These are phyloP conservation scores for Trypethelium eluteriae DNA, from an alignment of 495 filamentous ascomycete species.

Conservation along the genomic window DNA sequence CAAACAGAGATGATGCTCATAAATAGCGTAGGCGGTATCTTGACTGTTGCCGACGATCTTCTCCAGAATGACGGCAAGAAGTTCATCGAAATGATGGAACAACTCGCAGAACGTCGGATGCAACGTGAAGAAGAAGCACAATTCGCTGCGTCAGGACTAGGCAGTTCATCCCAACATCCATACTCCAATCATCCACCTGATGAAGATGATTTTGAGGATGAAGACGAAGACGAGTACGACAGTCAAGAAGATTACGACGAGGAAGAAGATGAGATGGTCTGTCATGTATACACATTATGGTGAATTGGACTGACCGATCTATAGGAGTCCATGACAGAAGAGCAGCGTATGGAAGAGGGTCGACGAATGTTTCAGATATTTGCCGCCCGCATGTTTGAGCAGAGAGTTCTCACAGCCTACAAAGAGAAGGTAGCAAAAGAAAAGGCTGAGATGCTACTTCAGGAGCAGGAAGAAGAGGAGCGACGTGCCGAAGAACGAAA, in stretches of 20 bases:
- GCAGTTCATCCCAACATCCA: constrained; percentile 45
- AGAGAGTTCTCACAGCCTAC: constrained; percentile 92
- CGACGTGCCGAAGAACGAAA: constrained; percentile 66
- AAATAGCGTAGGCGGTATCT: constrained; percentile 72
- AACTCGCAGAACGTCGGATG: constrained; percentile 95
- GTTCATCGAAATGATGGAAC: constrained; percentile 99
- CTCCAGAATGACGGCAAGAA: constrained; percentile 98
- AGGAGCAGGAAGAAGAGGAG: constrained; percentile 82
- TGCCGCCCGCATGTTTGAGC: constrained; percentile 98
- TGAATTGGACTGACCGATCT: constrained; percentile 25
- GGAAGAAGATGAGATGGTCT: constrained; percentile 80
- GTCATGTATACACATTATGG: constrained; percentile 19
- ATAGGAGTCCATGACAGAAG: constrained; percentile 92
- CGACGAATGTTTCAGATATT: constrained; percentile 99
- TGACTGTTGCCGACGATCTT: constrained; percentile 96
- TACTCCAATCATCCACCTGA: constrained; percentile 56
- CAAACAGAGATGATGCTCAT: constrained; percentile 33
- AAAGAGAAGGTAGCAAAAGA: constrained; percentile 91
- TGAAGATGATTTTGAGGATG: constrained; percentile 66
- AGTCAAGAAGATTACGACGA: constrained; percentile 83
- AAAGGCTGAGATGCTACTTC: constrained; percentile 80
- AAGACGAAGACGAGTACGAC: constrained; percentile 84
- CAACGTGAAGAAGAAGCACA: constrained; percentile 87
- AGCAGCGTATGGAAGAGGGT: constrained; percentile 98
- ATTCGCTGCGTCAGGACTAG: constrained; percentile 49